These are phyloP conservation scores for Gremmenia infestans DNA, from an alignment of 2,329 filamentous ascomycete genomes.

Conservation along the genomic window DNA sequence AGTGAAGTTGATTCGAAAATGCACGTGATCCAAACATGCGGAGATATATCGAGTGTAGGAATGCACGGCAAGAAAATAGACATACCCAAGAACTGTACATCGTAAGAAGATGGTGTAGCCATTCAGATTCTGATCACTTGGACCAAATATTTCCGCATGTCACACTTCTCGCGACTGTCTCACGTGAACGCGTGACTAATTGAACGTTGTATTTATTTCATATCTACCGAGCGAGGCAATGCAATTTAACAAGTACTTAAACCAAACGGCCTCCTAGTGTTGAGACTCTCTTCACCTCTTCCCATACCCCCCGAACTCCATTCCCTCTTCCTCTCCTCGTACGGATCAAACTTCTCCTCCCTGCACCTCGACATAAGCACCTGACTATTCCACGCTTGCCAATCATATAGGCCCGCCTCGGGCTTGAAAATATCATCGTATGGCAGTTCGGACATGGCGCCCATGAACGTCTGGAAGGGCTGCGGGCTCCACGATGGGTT, in stretches of 20 bases:
- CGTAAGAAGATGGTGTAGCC: too few relatives aligned
- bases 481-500: constrained; percentile 26
- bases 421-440: constrained; percentile 32
- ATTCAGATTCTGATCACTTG: too few relatives aligned
- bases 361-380: constrained; percentile 26
- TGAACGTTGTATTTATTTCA: neutral
- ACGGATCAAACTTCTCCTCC: constrained; percentile 27
- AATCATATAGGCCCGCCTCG: constrained; percentile 27
- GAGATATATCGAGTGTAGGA: too few relatives aligned
- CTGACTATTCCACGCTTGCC: constrained; percentile 29
- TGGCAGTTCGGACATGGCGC: constrained; percentile 26
- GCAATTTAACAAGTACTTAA: constrained; percentile 11
- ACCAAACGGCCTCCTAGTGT: constrained; percentile 17
- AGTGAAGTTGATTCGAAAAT: too few relatives aligned
- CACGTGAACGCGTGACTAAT: neutral
- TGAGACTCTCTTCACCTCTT: constrained; percentile 4
- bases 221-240: neutral
- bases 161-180: neutral
- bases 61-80: too few relatives aligned
- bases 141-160: too few relatives aligned
- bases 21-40: too few relatives aligned
- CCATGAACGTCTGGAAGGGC: constrained; percentile 32
- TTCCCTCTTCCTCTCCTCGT: constrained; percentile 22
- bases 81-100: too few relatives aligned
- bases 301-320: constrained; percentile 12